Percentiles rank a stretch among this genome's conserved stretches.
Evolutionary conservation across 176 grass and related monocot species (phyloP).

Genomic region (Oryza brachyantha): DNA sequence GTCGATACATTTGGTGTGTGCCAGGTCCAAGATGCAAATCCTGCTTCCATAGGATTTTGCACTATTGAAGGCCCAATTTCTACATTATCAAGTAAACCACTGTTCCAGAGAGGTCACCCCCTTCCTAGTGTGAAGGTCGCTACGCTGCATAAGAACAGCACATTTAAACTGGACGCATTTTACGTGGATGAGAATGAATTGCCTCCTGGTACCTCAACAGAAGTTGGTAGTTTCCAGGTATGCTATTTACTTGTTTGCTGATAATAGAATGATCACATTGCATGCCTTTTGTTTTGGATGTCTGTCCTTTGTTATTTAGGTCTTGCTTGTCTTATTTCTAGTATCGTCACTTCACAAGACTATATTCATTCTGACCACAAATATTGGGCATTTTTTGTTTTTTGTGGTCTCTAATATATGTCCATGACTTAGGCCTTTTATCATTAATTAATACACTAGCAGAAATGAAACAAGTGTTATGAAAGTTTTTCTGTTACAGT

Average conservation of each 20-base stretch:
- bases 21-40: slow-evolving; percentile 88
- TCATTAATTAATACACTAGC: background rate
- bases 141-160: slow-evolving; percentile 44
- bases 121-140: slow-evolving; percentile 88
- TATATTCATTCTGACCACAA: background rate
- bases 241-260: background rate
- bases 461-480: background rate
- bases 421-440: background rate
- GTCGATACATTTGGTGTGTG: slow-evolving; percentile 1
- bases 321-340: background rate
- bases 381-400: too few relatives aligned
- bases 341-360: background rate
- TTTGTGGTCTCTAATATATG: too few relatives aligned
- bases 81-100: slow-evolving; percentile 44
- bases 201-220: slow-evolving; percentile 53
- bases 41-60: slow-evolving; percentile 73
- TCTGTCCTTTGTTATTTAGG: slow-evolving; percentile 1
- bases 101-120: slow-evolving; percentile 73
- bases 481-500: background rate
- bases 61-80: slow-evolving; percentile 62
- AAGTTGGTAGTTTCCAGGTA: slow-evolving; percentile 86
- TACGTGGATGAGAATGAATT: slow-evolving; percentile 79
- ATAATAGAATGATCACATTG: background rate
- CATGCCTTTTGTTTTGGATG: slow-evolving; percentile 13
- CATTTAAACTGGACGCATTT: slow-evolving; percentile 81